Evolutionary conservation across 2,329 filamentous ascomycete genomes (phyloP), one percentile per base, ranked within the genome.

Genomic region (Atkinsonella hypoxylon): DNA sequence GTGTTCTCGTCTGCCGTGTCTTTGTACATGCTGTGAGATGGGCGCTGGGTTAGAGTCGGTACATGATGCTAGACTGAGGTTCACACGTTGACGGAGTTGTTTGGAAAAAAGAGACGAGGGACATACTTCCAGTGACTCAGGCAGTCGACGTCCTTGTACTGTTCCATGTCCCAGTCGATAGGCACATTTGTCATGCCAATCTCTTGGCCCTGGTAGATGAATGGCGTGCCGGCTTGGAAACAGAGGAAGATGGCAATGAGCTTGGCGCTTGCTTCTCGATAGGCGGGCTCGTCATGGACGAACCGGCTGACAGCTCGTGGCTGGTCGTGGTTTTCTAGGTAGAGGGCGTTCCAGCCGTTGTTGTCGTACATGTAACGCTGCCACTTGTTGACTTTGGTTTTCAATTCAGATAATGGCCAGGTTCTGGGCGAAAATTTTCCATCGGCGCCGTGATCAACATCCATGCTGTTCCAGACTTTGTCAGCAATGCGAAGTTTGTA

Each of bases 121-220:
- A 62, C 64, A 58, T 62, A 69, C 64, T 68, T 65, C 72, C 71
- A 78, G 48, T 74, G 69, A 51, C 74, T 76, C n/a, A 77, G 58
- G 17, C 69, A 74, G 53, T 83, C 76, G 39, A 88, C 72, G 55
- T 89, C 85, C 61, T 82, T 79, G 66, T 87, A 89, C 56, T 85
- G 78, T 3, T 78, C 69, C 48, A 85, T 78, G 1, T 67, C 66
- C 79, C 83, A 85, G 4, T 73, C 69, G 10, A 65, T 64, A 2
- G 82, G 81, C 18, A 83, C 71, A 57, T 85, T 85, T 34, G 74
- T 70, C 77, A 84, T 83, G 17, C 80, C 82, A 34, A 85, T 70
- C 64, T 86, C 82, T 60, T 86, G 80, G 12, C 82, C 82, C 61
- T 85, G 82, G 60, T 83, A 85, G n/a, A 85, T 66, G 58, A 82